Evolutionary conservation across 352 stramenopile genomes (phyloP).

Genomic region (Blastocystis sp.): DNA sequence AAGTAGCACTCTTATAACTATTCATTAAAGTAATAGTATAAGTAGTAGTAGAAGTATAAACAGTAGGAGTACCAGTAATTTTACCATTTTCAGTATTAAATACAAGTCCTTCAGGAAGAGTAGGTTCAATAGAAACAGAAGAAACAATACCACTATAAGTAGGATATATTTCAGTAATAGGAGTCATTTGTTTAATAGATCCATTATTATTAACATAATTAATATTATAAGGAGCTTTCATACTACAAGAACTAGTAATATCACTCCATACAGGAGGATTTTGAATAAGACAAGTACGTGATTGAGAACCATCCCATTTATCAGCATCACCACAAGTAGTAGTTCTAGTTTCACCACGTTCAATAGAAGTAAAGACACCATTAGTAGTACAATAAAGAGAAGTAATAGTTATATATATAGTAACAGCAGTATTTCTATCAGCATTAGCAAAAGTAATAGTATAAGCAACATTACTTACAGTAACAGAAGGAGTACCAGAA

Average conservation of each 20-base stretch:
- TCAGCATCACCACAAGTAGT: slow-evolving; percentile 9
- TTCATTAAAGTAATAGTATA: slow-evolving; percentile 15
- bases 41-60: background rate
- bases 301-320: slow-evolving; percentile 7
- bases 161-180: slow-evolving; percentile 4
- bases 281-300: slow-evolving; percentile 2
- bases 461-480: background rate
- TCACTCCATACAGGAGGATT: too few species aligned
- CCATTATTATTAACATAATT: background rate
- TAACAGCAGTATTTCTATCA: slow-evolving; percentile 26
- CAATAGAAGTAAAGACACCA: slow-evolving; percentile 16
- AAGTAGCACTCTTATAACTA: too few species aligned
- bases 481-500: slow-evolving; percentile 9
- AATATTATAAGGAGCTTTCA: slow-evolving; percentile 8
- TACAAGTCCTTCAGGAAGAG: slow-evolving; percentile 6
- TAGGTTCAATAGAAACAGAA: slow-evolving; percentile 22
- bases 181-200: background rate
- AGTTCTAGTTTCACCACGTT: slow-evolving; percentile 7
- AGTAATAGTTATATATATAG: slow-evolving; percentile 6
- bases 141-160: slow-evolving; percentile 10
- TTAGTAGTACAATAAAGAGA: slow-evolving; percentile 3
- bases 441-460: slow-evolving; percentile 13
- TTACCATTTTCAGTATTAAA: slow-evolving; percentile 12
- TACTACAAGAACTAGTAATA: slow-evolving; percentile 13
- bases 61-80: slow-evolving; percentile 19